Evolutionary conservation across 495 filamentous ascomycete genomes (phyloP), one percentile per base, ranked within the genome.

Genomic region (Trichocladium uniseriatum): DNA sequence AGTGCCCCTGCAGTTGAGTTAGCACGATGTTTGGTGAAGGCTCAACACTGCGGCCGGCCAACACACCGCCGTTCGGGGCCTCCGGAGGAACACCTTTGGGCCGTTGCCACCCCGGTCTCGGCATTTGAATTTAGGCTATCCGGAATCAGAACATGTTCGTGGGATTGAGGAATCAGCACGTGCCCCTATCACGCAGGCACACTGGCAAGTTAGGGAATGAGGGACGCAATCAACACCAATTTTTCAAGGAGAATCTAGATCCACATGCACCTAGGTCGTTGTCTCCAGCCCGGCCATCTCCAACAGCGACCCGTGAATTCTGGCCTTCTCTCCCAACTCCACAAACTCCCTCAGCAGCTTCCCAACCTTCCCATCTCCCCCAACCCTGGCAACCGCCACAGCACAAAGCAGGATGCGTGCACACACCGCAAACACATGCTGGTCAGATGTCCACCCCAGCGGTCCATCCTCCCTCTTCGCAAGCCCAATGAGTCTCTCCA

Each of bases 391-490:
- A 13, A 69, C 50, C 14, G 60, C 63, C 10, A 67, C 65, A 4
- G 77, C 78, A 14, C 63, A 65, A 18, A 79, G 57, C 37, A 81
- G 52, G 18, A 89, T 54, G 11, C 82, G 69, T 39, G 82, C 72
- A 20, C 79, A 83, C 32, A 89, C 64, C 0, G 78, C 73, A 59
- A 87, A 92, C 2, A 81, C 75, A 51, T 86, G 79, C 13, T 84
- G 76, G 54, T 84, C 84, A 4, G 81, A 79, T 3, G 76, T 77
- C 85, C 83, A 88, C 24, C 86, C 86, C 18, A 90, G 56, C 19
- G 81, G 71, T 2, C 84, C 83, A 66, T 89, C 84, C 16, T 56
- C 55, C 11, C 24, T 52, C 9, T 66, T 56, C 31, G 61, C 55
- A 6, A 71, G 64, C n/a, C 59, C 51, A 8, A 62, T 62, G 7